Conservation (phyloP, 176 grass and related monocot genomes). For the Poa pratensis region DNA sequence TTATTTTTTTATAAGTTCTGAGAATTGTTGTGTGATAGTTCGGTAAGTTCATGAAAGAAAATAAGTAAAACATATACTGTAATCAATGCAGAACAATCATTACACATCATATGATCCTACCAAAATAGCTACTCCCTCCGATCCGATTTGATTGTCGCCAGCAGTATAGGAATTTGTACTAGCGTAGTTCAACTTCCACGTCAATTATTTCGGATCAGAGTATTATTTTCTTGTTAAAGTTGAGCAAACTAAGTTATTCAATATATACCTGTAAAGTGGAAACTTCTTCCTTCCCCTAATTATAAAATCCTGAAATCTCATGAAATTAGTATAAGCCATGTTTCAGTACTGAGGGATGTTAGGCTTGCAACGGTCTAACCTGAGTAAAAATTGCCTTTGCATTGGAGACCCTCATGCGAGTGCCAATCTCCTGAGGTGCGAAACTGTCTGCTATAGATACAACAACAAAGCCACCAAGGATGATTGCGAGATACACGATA, state of each 20-base stretch:
- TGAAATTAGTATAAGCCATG: conserved; percentile 18
- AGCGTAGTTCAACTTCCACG: too few relatives aligned
- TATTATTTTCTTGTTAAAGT: conserved; percentile 10
- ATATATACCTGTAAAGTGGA: conserved; percentile 91
- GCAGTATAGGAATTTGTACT: too few relatives aligned
- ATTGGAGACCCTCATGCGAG: conserved; percentile 69
- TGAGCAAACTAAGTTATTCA: conserved; percentile 17
- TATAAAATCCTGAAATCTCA: conserved; percentile 83
- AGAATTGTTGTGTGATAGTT: background rate
- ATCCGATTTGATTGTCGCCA: too few relatives aligned
- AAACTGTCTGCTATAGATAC: conserved; percentile 98
- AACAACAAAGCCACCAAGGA: conserved; percentile 87
- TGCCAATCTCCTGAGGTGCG: conserved; percentile 72
- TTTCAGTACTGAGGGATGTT: background rate
- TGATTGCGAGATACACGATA: conserved; percentile 82
- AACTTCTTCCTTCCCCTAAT: conserved; percentile 83
- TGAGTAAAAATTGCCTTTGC: conserved; percentile 95
- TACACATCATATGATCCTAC: background rate
- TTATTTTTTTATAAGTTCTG: background rate
- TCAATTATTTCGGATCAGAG: too few relatives aligned
- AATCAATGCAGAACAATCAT: background rate
- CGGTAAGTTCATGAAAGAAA: conserved; percentile 7
- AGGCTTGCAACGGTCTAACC: conserved; percentile 35
- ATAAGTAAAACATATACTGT: background rate
- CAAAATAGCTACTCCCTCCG: background rate